Evolutionary conservation across 1,284 basidiomycete species (phyloP).

Genomic region (Dichomitus squalens): DNA sequence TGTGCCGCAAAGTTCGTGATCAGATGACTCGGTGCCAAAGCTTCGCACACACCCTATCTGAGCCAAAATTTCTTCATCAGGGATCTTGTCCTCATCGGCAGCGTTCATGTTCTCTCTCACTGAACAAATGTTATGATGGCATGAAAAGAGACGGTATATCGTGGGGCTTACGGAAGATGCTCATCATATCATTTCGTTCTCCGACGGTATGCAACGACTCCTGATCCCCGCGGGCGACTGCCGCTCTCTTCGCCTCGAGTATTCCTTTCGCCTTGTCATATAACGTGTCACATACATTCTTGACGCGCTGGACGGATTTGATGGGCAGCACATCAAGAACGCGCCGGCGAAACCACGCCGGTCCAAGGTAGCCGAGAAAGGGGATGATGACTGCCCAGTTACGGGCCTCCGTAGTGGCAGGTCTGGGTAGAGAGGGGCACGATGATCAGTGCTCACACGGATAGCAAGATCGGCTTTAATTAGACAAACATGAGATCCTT

Average conservation of each 20-base stretch:
- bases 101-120: constrained; percentile 25
- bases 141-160: too few species aligned
- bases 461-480: background rate
- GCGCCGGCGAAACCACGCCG: constrained; percentile 20
- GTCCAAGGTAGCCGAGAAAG: constrained; percentile 6
- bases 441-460: background rate
- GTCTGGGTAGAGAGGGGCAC: background rate
- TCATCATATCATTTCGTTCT: constrained; percentile 33
- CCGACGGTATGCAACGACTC: constrained; percentile 26
- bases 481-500: constrained; percentile 32
- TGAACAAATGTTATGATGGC: background rate
- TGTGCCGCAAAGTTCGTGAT: background rate
- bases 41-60: constrained; percentile 25
- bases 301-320: constrained; percentile 14
- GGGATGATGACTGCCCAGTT: constrained; percentile 6
- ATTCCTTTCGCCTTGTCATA: constrained; percentile 16
- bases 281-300: constrained; percentile 19
- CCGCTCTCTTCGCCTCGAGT: constrained; percentile 22
- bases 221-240: constrained; percentile 27
- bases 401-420: background rate
- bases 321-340: constrained; percentile 21
- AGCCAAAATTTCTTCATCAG: constrained; percentile 27
- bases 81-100: constrained; percentile 25
- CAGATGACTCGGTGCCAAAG: background rate
- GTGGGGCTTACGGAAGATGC: constrained; percentile 27